phyloP scores from a whole-genome alignment of 805 yeast species.

The Lipomyces sp. region DNA sequence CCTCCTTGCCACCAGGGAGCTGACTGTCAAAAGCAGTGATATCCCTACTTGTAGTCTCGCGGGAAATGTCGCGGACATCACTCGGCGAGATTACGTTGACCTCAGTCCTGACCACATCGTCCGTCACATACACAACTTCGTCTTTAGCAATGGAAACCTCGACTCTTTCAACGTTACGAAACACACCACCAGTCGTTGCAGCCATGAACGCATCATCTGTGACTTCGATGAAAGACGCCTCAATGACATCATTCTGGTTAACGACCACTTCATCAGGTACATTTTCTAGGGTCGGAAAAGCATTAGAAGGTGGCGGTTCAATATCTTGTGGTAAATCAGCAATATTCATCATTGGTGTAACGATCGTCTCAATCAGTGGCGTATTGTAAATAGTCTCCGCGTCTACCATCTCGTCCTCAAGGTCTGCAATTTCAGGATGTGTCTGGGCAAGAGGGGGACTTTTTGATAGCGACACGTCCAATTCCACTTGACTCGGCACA shows the following conservation, averaged over 20 bases:
- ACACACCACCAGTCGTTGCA: background rate
- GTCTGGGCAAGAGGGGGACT: background rate
- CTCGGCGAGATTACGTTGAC: background rate
- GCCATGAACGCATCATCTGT: background rate
- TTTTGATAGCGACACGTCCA: background rate
- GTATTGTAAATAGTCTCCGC: background rate
- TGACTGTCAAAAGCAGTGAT: background rate
- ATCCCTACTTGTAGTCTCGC: background rate
- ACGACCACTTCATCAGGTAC: background rate
- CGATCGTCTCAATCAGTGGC: conserved; percentile 18
- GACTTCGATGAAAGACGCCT: background rate
- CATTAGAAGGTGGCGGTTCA: background rate
- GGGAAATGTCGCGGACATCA: background rate
- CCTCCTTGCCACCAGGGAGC: background rate
- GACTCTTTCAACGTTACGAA: background rate
- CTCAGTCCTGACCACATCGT: conserved; percentile 7
- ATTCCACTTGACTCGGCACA: background rate
- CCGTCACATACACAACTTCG: conserved; percentile 8
- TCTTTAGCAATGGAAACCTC: conserved; percentile 7
- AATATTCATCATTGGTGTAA: background rate
- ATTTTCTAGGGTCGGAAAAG: conserved; percentile 8
- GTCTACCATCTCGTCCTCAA: conserved; percentile 12
- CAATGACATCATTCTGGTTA: background rate
- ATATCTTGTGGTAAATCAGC: background rate
- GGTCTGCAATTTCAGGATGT: conserved; percentile 11